phyloP scores from a whole-genome alignment of 306 rosid genomes.

The Acmispon strigosus region DNA sequence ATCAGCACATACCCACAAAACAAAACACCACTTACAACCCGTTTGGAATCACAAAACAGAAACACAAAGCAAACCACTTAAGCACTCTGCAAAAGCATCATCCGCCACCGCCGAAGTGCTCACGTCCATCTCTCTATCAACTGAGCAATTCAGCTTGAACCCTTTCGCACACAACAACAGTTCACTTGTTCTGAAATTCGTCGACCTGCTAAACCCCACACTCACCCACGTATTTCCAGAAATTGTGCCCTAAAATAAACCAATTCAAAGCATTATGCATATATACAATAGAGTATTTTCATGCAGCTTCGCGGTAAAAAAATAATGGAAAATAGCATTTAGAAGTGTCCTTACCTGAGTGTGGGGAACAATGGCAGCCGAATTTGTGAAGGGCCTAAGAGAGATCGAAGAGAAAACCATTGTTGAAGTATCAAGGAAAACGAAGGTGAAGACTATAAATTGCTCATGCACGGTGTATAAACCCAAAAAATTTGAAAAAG shows the following conservation, averaged over 20 bases:
- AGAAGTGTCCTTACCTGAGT: too few species aligned
- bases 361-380: too few species aligned
- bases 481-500: too few species aligned
- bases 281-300: too few species aligned
- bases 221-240: constrained; percentile 25
- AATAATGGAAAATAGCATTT: too few species aligned
- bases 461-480: too few species aligned
- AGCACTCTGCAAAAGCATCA: not conserved
- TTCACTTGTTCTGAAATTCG: constrained; percentile 21
- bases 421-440: too few species aligned
- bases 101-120: constrained; percentile 11
- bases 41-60: not conserved
- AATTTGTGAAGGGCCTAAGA: too few species aligned
- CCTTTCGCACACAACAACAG: constrained; percentile 19
- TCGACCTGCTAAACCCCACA: constrained; percentile 30
- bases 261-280: not conserved
- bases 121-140: constrained; percentile 53
- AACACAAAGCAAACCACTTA: constrained; percentile 36
- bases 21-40: not conserved
- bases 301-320: too few species aligned
- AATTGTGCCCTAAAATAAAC: constrained; percentile 34
- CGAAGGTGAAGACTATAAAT: too few species aligned
- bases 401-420: too few species aligned
- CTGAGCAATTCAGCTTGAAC: constrained; percentile 42
- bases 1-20: constrained; percentile 7